Percentiles rank a stretch among this genome's conserved stretches.
Conservation (phyloP, 768 basidiomycete genomes). For the Tubosaeta sp. region DNA sequence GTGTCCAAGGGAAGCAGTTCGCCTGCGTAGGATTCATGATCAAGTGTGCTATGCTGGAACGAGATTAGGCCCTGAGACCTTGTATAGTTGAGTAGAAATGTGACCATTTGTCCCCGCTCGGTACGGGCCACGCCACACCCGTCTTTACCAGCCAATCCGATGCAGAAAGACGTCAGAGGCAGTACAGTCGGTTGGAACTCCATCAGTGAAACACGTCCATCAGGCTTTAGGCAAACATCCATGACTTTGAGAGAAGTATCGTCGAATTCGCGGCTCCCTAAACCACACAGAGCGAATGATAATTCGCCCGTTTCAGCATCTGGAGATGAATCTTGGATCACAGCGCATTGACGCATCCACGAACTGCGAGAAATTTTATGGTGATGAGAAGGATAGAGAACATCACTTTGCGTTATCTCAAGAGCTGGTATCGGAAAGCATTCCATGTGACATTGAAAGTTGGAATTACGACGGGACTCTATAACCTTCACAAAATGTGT, state of each 20-base stretch:
- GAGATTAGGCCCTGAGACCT: background rate
- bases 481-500: constrained; percentile 5
- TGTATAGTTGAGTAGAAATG: constrained; percentile 1
- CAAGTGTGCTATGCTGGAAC: background rate
- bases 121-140: background rate
- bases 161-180: background rate
- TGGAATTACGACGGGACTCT: background rate
- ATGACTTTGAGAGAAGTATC: background rate
- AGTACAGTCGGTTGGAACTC: background rate
- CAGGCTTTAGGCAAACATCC: constrained; percentile 6
- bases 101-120: background rate
- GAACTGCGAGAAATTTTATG: background rate
- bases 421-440: constrained; percentile 5
- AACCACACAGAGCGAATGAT: too few species aligned
- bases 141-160: background rate
- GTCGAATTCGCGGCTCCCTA: background rate
- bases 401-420: background rate
- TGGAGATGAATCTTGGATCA: background rate
- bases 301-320: background rate
- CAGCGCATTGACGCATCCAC: background rate
- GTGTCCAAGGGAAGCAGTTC: background rate
- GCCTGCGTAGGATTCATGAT: background rate
- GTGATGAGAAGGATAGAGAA: constrained; percentile 6
- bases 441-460: constrained; percentile 2
- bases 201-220: constrained; percentile 1